Evolutionary conservation across 768 basidiomycete genomes (phyloP).

Genomic region (Russula foetens): DNA sequence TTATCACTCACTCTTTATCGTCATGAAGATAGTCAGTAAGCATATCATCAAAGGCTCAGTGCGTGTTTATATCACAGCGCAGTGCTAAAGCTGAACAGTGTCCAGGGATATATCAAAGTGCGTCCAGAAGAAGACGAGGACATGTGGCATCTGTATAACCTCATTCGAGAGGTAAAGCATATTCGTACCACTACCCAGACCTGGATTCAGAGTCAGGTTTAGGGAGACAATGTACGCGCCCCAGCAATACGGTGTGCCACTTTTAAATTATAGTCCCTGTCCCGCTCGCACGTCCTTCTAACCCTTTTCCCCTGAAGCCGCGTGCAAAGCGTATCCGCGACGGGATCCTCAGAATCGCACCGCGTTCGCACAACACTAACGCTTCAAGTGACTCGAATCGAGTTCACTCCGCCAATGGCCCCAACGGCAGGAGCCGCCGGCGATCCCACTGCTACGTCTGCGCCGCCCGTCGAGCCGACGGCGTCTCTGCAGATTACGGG

Average conservation of each 20-base stretch:
- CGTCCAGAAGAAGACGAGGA: slow-evolving; percentile 98
- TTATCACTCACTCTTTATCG: background rate
- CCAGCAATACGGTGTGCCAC: slow-evolving; percentile 64
- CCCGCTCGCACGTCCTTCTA: background rate
- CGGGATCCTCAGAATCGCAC: slow-evolving; percentile 90
- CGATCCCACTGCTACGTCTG: slow-evolving; percentile 19
- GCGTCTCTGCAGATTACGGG: slow-evolving; percentile 82
- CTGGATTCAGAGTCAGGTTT: slow-evolving; percentile 7
- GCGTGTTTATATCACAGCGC: slow-evolving; percentile 26
- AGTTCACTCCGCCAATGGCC: slow-evolving; percentile 67
- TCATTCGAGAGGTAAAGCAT: slow-evolving; percentile 62
- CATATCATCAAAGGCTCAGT: slow-evolving; percentile 82
- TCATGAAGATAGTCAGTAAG: slow-evolving; percentile 82
- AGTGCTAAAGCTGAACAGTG: slow-evolving; percentile 20
- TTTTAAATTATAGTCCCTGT: background rate
- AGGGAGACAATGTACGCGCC: slow-evolving; percentile 79
- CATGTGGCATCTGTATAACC: slow-evolving; percentile 99
- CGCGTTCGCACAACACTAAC: slow-evolving; percentile 82
- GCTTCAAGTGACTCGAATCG: slow-evolving; percentile 66
- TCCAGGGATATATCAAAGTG: slow-evolving; percentile 85
- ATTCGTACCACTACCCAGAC: slow-evolving; percentile 1
- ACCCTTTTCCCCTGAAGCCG: slow-evolving; percentile 40
- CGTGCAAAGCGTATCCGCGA: slow-evolving; percentile 82
- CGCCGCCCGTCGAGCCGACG: slow-evolving; percentile 28
- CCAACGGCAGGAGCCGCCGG: slow-evolving; percentile 36